Base-by-base conservation (phyloP, 2,329 filamentous ascomycete species). In the Phialophora chinensis region DNA sequence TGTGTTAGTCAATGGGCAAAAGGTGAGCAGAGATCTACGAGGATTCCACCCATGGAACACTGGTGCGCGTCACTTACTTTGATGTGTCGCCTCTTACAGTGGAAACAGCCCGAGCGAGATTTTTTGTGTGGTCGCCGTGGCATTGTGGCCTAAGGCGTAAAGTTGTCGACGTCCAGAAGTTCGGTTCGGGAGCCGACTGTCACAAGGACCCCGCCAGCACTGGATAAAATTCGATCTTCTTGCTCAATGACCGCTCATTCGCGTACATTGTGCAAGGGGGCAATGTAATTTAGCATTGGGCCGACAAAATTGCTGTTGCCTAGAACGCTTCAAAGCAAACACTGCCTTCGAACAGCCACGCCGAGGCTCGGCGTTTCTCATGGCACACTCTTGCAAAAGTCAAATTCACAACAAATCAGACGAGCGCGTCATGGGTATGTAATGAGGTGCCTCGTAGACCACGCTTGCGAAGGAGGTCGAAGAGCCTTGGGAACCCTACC, bases 21-120 rank as follows among this genome's bases (percentile, higher is more conserved):
- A 14, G 11, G 23, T 14, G 20, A 53, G 20, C 49, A 52, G 20
- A 38, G 31, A 27, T 4, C 25, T 53, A 33, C 47, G 47, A 31
- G 11, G 23, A 17, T 35, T 20, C 2, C 23, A 14, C 31, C 12
- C 14, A 10, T 8, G 11, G 8, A 29, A 10, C 11, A 29, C 27
- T 5, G 25, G 31, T 12, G 8, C 14, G 11, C 4, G 11, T 23
- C 10, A 47, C 66, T 52, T 64, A 79, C 78, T 71, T 78, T 79
- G 56, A 79, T 74, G 65, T 79, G 77, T 10, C 77, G 74, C 35
- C 73, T 73, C 65, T 79, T 79, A 62, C 77, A 80, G 67, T 77
- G 73, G 7, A 73, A 35, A 60, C 78, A 79, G 35, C 78, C 78
- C 62, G 75, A 77, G 50, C 77, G 73, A 20, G 77, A 79, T 67